Base-by-base conservation (phyloP, 2,329 filamentous ascomycete genomes). In the Aspergillus phoenicis region DNA sequence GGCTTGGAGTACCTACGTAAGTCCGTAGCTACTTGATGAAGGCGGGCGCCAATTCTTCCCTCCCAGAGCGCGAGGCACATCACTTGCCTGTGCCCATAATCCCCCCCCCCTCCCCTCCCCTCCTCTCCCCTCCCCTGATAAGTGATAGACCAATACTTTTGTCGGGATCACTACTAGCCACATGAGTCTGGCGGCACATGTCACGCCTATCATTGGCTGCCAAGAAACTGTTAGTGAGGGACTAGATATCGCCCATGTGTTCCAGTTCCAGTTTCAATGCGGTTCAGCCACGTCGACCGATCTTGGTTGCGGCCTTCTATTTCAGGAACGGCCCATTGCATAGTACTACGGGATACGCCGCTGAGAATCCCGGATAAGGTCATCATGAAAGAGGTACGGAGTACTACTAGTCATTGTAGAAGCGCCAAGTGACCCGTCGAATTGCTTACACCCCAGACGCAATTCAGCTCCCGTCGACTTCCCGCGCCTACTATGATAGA, bases 121-220 rank as follows among this genome's bases (percentile, higher is more conserved):
- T 10, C 13, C 10, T 7, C 8, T 8, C 41, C 11, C 26, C 47
- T 15, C 47, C 24, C 47, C 26, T 51, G 47, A 30, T 51, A 51
- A 49, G 47, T 51, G 47, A 51, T 51, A 33, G 47, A 24, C 47
- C 47, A 49, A 49, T 28, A 49, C 24, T 49, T 28, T 13, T 49
- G 45, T 30, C 47, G 17, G 24, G 17, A 33, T 30, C 26, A 15
- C 8, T 30, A 36, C 24, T 51, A 43, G 28, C 53, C 17, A 39
- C 39, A 20, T 22, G 53, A 17, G 43, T 56, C 24, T 43, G 30
- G 43, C 47, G 53, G 53, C 53, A 56, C 53, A 47, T 41, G 53
- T 56, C 53, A 56, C 28, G 38, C 53, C 30, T 56, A 43, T 43
- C 30, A 56, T 56, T 56, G 53, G 53, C 24, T 43, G 30, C 39